Conservation (phyloP, 805 yeast species). For the Komagataella pastoris region DNA sequence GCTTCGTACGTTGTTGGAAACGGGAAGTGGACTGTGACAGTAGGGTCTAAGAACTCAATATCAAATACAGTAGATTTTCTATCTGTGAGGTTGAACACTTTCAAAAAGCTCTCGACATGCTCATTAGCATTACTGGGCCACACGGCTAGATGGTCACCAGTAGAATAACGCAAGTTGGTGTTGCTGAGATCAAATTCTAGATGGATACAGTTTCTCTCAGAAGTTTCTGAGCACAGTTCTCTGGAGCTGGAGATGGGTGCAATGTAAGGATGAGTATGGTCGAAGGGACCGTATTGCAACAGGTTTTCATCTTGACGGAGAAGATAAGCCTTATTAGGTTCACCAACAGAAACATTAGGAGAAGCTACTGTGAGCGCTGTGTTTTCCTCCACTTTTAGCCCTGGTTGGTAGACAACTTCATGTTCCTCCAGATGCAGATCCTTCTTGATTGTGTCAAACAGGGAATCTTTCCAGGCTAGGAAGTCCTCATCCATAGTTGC, state of each 20-base stretch:
- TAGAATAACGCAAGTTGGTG: conserved; percentile 68
- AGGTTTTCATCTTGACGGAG: conserved; percentile 15
- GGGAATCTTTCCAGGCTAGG: conserved; percentile 79
- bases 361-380: conserved; percentile 15
- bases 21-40: conserved; percentile 44
- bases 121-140: conserved; percentile 87
- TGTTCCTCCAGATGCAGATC: conserved; percentile 62
- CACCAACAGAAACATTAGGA: conserved; percentile 59
- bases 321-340: conserved; percentile 53
- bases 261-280: conserved; percentile 68
- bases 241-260: conserved; percentile 48
- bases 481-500: conserved; percentile 95
- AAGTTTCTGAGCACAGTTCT: conserved; percentile 44
- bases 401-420: conserved; percentile 69
- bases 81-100: conserved; percentile 44
- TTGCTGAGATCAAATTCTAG: conserved; percentile 74
- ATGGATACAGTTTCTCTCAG: conserved; percentile 72
- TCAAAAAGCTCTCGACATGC: conserved; percentile 52
- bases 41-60: conserved; percentile 58
- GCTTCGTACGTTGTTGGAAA: conserved; percentile 85
- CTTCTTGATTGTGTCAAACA: conserved; percentile 53
- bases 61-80: conserved; percentile 44
- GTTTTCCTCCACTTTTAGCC: conserved; percentile 28
- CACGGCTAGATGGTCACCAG: conserved; percentile 93
- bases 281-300: conserved; percentile 58